phyloP scores from a whole-genome alignment of 108 stramenopile genomes.

The Cylindrotheca fusiformis region DNA sequence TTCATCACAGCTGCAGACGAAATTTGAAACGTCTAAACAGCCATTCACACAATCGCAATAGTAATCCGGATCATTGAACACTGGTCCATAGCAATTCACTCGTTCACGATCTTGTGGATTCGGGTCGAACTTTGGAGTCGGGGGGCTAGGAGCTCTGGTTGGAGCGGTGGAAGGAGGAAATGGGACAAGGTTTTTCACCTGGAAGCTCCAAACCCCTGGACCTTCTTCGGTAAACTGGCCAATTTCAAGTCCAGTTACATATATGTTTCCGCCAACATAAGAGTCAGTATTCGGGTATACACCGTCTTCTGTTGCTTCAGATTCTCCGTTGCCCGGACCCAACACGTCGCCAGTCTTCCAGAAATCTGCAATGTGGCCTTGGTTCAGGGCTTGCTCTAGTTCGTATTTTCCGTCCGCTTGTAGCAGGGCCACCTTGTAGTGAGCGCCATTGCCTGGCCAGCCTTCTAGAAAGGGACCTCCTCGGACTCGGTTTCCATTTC shows the following conservation, averaged over 20 bases:
- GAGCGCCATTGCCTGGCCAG: conserved; percentile 59
- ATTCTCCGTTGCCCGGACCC: conserved; percentile 23
- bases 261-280: conserved; percentile 30
- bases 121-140: neutral
- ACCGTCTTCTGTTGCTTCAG: conserved; percentile 9
- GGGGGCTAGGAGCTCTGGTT: neutral
- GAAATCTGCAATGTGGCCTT: conserved; percentile 28
- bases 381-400: conserved; percentile 45
- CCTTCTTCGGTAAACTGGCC: conserved; percentile 1
- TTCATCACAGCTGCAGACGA: neutral
- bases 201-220: neutral
- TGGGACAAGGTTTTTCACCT: neutral
- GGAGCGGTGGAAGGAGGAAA: neutral
- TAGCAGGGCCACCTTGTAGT: conserved; percentile 72
- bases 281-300: conserved; percentile 46
- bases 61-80: neutral
- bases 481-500: conserved; percentile 17
- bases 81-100: neutral
- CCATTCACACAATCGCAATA: neutral
- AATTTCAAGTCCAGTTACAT: conserved; percentile 25
- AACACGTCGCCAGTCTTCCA: conserved; percentile 20
- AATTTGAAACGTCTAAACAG: neutral
- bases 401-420: conserved; percentile 76
- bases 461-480: conserved; percentile 51
- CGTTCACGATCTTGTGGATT: neutral